These are phyloP conservation scores for Luvunga scandens DNA, from an alignment of 345 rosid genomes.

Conservation along the genomic window DNA sequence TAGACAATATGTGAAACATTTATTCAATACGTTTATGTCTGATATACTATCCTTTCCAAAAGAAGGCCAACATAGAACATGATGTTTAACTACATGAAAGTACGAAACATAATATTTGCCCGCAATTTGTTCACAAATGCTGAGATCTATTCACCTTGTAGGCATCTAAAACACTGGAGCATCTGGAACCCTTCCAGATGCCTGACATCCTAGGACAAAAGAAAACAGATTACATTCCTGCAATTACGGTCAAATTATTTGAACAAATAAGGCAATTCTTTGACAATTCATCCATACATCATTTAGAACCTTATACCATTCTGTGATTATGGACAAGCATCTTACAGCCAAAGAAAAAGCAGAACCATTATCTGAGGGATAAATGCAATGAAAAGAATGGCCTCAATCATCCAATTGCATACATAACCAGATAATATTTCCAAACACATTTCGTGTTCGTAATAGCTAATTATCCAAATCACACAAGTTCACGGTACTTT, in stretches of 20 bases:
- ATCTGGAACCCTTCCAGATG: background rate
- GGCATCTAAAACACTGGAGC: background rate
- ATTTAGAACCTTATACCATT: background rate
- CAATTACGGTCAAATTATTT: background rate
- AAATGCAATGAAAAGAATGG: background rate
- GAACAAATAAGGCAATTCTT: background rate
- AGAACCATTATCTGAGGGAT: background rate
- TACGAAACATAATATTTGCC: background rate
- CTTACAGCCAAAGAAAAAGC: background rate
- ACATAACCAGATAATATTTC: background rate
- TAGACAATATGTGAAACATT: background rate
- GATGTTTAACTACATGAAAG: background rate
- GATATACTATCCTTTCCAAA: background rate
- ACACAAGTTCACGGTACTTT: background rate
- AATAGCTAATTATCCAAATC: background rate
- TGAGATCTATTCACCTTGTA: background rate
- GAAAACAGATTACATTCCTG: background rate
- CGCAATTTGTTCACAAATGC: background rate
- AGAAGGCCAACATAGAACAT: background rate
- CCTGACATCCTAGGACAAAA: background rate
- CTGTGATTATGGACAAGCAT: background rate
- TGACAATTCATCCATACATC: background rate
- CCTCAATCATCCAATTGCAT: background rate
- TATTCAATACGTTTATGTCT: background rate
- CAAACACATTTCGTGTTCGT: background rate